Conservation (phyloP, 495 filamentous ascomycete genomes). For the Neurospora cerealis region DNA sequence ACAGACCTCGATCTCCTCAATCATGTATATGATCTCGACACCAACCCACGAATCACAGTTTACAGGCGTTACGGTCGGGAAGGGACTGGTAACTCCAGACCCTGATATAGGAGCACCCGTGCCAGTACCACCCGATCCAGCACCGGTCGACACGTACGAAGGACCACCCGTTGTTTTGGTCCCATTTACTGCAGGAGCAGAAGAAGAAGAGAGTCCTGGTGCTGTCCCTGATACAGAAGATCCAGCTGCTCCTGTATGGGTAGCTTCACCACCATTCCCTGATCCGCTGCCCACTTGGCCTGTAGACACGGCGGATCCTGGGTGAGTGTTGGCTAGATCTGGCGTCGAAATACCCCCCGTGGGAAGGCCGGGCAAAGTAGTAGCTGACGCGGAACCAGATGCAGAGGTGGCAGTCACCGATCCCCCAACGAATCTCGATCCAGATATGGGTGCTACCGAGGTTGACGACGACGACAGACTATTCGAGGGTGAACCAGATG, state of each 20-base stretch:
- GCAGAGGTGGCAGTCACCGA: not conserved
- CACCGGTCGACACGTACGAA: not conserved
- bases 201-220: not conserved
- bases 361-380: not conserved
- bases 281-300: not conserved
- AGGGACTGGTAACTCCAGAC: not conserved
- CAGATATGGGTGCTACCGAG: not conserved
- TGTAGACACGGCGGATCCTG: not conserved
- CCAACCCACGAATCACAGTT: constrained; percentile 25
- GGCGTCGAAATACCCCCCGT: not conserved
- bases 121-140: not conserved
- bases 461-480: not conserved
- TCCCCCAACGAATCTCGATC: not conserved
- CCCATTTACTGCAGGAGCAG: not conserved
- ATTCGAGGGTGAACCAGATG: not conserved
- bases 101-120: not conserved
- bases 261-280: not conserved
- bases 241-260: not conserved
- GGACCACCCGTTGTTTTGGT: not conserved
- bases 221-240: not conserved
- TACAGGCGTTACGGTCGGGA: constrained; percentile 3
- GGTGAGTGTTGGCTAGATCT: not conserved
- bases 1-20: constrained; percentile 23
- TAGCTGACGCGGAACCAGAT: not conserved
- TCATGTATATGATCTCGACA: constrained; percentile 27